Base-by-base conservation (phyloP, 2,329 filamentous ascomycete species). In the Talaromyces sp. region DNA sequence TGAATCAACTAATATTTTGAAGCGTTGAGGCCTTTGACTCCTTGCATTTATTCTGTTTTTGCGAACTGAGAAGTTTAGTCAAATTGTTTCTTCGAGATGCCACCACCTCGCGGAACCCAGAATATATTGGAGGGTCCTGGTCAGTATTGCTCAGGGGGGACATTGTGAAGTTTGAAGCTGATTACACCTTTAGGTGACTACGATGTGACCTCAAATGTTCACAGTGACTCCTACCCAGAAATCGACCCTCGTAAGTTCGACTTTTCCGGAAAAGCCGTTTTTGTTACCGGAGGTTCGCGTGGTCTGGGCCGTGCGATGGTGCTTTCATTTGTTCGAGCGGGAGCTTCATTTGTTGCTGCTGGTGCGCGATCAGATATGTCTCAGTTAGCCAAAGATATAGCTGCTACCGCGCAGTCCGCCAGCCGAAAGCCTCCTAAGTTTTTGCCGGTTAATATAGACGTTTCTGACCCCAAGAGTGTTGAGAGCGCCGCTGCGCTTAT, bases 231-330 rank as follows among this genome's bases (percentile, higher is more conserved):
- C 3, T 88, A 88, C 71, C 78, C 81, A 0, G 77, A 75, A 65
- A 87, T 88, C 70, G 73, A 81, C n/a, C 61, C 74, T 70, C 54
- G 13, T 7, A 76, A 78, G 33, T 71, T 73, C 45, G 69, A 82
- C 67, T 78, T 82, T 41, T 62, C 70, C 16, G 77, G 77, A 39
- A 80, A 80, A 67, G 71, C 75, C 6, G 75, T 84, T 58, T 78
- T 89, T 64, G 81, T 88, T 60, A 85, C 81, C 0, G 86, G 85
- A 10, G 85, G 82, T 0, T 83, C 82, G 3, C 82, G 81, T 52
- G 85, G 85, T 3, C 81, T 87, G 41, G 85, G 87, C 8, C 77
- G 77, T 4, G 79, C 81, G 16, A 84, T 82, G 3, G 85, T 85
- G 1, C 70, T 84, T 16, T 81, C 83, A 8, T 88, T 82, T 68